Base-by-base conservation (phyloP, 2,329 filamentous ascomycete species). In the Purpureocillium lavendulum region DNA sequence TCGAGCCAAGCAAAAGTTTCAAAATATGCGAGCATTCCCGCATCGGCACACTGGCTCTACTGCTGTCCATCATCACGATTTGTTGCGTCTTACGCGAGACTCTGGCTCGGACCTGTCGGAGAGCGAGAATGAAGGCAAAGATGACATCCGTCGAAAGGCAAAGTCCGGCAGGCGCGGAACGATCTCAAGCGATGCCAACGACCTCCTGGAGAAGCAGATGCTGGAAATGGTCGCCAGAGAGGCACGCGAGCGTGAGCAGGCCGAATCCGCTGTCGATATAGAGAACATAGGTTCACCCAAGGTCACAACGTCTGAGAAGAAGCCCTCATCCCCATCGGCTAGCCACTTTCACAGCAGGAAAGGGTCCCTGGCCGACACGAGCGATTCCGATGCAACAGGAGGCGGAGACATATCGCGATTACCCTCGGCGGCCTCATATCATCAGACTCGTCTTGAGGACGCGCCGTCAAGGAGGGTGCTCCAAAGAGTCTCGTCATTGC, bases 21-120 rank as follows among this genome's bases (percentile, higher is more conserved):
- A 73, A n/a, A 71, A 55, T 13, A 57, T 80, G 39, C 69, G 70
- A 35, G 67, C 69, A n/a, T 61, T 73, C 13, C 67, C 73, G 32
- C 73, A 78, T 40, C 73, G 71, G 33, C 73, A 71, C 39, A 69
- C 59, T 42, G 64, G 62, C 40, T 74, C 72, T 2, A 53, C 62
- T 11, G 66, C 73, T 42, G 69, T 67, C 31, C 33, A 40, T 18
- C 70, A 68, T 41, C 66, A 73, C 26, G 70, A 75, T 38, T 71
- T 77, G 42, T 60, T 71, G 21, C 69, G 68, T 35, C 67, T 72
- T 24, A 69, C 71, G 36, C 54, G 52, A 30, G 57, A 57, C 10
- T 79, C 77, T 9, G 57, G 67, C 9, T 84, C 82, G 0, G 78
- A 79, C 39, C 69, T 71, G 4, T 83, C 80, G 5, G 74, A 74